phyloP scores from a whole-genome alignment of 257 asterid species.

The Eustoma russellianum region DNA sequence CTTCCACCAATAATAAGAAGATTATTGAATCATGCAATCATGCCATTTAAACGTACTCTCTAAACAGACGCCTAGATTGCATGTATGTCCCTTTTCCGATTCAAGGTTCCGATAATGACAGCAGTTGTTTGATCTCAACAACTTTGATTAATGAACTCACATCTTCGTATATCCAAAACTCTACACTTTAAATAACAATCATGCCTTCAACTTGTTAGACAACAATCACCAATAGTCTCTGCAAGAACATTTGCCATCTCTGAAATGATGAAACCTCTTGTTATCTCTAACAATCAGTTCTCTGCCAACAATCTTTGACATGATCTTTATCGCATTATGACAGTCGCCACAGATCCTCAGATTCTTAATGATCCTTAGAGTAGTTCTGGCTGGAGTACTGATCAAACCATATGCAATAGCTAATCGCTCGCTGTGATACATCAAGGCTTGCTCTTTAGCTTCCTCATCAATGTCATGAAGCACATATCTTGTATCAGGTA shows the following conservation, averaged over 20 bases:
- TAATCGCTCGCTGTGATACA: constrained; percentile 24
- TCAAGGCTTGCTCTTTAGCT: constrained; percentile 27
- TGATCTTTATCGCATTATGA: constrained; percentile 24
- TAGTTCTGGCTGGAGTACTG: constrained; percentile 22
- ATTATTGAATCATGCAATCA: no score
- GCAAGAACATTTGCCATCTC: constrained; percentile 25
- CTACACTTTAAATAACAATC: no score
- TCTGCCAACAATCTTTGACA: constrained; percentile 27
- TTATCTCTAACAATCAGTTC: constrained; percentile 25
- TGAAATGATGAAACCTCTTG: constrained; percentile 24
- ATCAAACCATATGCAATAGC: constrained; percentile 29
- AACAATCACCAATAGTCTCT: constrained; percentile 20
- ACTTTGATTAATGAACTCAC: no score
- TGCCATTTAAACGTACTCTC: no score
- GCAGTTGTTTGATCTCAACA: no score
- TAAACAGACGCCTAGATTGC: no score
- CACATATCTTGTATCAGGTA: constrained; percentile 24
- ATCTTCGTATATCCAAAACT: no score
- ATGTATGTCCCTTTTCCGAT: no score
- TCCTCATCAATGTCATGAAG: constrained; percentile 27
- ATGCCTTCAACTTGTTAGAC: no score
- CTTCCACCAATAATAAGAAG: no score
- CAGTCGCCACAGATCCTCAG: constrained; percentile 27
- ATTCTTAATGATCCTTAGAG: constrained; percentile 26
- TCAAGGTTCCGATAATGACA: no score